A percentile compares a stretch with the other conserved stretches of the same genome.
phyloP scores from a whole-genome alignment of 83 land plant genomes.

The Thuja plicata region DNA sequence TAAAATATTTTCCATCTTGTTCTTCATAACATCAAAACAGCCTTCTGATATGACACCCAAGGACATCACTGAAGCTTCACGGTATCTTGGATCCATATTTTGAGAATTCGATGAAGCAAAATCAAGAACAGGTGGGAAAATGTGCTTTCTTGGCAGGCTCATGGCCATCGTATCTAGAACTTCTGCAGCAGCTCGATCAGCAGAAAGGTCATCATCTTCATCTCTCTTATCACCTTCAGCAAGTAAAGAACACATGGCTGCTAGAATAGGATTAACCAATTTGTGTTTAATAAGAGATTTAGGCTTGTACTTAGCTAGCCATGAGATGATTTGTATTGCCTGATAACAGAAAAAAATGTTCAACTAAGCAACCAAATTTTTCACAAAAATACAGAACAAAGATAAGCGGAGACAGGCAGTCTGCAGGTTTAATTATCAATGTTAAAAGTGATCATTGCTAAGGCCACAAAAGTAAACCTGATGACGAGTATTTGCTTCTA shows the following conservation, averaged over 20 bases:
- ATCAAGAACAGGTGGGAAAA: constrained; percentile 80
- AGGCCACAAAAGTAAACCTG: constrained; percentile 53
- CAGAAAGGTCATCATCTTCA: constrained; percentile 86
- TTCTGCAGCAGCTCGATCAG: constrained; percentile 97
- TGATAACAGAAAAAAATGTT: constrained; percentile 20
- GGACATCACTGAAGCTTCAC: constrained; percentile 91
- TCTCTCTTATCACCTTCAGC: constrained; percentile 64
- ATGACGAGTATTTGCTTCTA: constrained; percentile 85
- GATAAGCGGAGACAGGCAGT: neutral
- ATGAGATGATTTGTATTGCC: constrained; percentile 92
- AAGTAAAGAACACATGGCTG: constrained; percentile 85
- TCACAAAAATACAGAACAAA: neutral
- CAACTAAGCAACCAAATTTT: neutral
- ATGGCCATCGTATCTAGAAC: constrained; percentile 97
- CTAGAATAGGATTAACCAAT: constrained; percentile 69
- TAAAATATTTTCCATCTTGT: constrained; percentile 61
- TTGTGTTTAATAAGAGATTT: constrained; percentile 85
- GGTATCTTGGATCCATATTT: constrained; percentile 57
- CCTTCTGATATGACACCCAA: constrained; percentile 93
- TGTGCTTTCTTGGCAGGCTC: constrained; percentile 77
- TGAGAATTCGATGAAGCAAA: constrained; percentile 76
- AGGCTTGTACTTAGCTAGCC: constrained; percentile 93
- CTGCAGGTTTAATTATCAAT: neutral
- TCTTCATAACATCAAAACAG: constrained; percentile 79
- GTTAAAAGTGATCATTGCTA: neutral